Percentiles rank a stretch among this genome's conserved stretches.
These are phyloP conservation scores for Schizosaccharomyces japonicus DNA, from an alignment of 805 yeast genomes.

Conservation along the genomic window DNA sequence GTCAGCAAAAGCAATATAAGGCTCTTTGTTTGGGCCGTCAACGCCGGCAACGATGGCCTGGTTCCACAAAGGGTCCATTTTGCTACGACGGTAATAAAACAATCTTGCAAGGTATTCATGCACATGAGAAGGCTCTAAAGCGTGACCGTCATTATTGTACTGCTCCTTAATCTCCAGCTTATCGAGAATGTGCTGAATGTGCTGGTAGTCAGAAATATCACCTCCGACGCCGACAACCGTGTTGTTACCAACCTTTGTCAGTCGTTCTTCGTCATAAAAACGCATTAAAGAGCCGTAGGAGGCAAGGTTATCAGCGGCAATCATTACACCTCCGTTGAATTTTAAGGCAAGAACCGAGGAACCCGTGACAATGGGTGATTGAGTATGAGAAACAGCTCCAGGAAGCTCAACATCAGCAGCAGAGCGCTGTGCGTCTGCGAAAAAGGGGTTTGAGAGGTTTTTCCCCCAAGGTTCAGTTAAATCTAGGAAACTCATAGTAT, in stretches of 20 bases:
- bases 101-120: slow-evolving; percentile 71
- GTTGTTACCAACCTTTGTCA: slow-evolving; percentile 58
- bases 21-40: slow-evolving; percentile 33
- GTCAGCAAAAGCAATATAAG: slow-evolving; percentile 61
- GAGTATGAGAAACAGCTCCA: slow-evolving; percentile 37
- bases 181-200: slow-evolving; percentile 47
- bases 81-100: slow-evolving; percentile 66
- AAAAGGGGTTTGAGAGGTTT: not conserved
- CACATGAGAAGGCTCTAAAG: slow-evolving; percentile 62
- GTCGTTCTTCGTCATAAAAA: slow-evolving; percentile 63
- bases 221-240: slow-evolving; percentile 88
- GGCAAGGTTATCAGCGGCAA: slow-evolving; percentile 84
- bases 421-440: too few relatives aligned
- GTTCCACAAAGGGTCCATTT: slow-evolving; percentile 94
- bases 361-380: slow-evolving; percentile 87
- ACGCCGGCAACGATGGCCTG: slow-evolving; percentile 71
- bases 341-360: slow-evolving; percentile 84
- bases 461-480: slow-evolving; percentile 1
- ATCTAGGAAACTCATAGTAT: not conserved
- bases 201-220: slow-evolving; percentile 82
- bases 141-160: slow-evolving; percentile 48
- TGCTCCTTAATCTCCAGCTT: slow-evolving; percentile 57
- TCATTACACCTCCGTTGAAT: slow-evolving; percentile 66
- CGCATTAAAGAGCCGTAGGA: slow-evolving; percentile 85
- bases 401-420: not conserved